A percentile compares a stretch with the other conserved stretches of the same genome.
phyloP scores from a whole-genome alignment of 2,329 filamentous ascomycete species.

The Diaporthe longicolla region DNA sequence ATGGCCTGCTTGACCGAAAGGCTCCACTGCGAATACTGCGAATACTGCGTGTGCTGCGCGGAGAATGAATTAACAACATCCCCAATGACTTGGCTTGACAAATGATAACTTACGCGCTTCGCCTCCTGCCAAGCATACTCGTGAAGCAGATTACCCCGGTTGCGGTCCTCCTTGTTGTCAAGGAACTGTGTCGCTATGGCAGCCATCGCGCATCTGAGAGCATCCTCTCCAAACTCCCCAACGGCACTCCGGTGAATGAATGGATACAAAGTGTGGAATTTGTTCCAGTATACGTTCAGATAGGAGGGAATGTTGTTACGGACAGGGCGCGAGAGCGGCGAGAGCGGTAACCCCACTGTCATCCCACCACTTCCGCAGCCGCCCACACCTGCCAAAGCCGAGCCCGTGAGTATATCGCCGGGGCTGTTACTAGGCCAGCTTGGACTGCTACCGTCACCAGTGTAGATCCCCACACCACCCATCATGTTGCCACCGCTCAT shows the following conservation, averaged over 20 bases:
- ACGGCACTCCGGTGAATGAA: conserved; percentile 64
- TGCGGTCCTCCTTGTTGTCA: conserved; percentile 63
- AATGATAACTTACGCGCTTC: conserved; percentile 61
- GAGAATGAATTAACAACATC: no score
- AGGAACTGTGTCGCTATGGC: conserved; percentile 69
- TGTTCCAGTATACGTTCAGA: conserved; percentile 67
- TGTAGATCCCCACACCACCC: conserved; percentile 13
- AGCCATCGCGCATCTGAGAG: conserved; percentile 68
- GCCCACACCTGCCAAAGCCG: conserved; percentile 50
- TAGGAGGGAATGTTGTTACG: conserved; percentile 64
- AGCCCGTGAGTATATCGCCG: conserved; percentile 50
- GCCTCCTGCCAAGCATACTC: conserved; percentile 65
- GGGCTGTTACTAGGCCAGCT: conserved; percentile 36
- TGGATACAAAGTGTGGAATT: conserved; percentile 63
- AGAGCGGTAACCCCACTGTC: conserved; percentile 53
- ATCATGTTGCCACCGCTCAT: conserved; percentile 44
- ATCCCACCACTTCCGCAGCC: conserved; percentile 42
- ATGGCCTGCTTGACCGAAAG: conserved; percentile 67
- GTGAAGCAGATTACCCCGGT: conserved; percentile 65
- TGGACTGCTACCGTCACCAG: conserved; percentile 25
- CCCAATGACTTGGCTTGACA: background rate
- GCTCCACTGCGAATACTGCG: conserved; percentile 64
- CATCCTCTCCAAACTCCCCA: conserved; percentile 58
- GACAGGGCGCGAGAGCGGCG: conserved; percentile 53
- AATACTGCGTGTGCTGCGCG: conserved; percentile 53